phyloP scores from a whole-genome alignment of 2,329 filamentous ascomycete genomes.

The Colletotrichum costaricense region DNA sequence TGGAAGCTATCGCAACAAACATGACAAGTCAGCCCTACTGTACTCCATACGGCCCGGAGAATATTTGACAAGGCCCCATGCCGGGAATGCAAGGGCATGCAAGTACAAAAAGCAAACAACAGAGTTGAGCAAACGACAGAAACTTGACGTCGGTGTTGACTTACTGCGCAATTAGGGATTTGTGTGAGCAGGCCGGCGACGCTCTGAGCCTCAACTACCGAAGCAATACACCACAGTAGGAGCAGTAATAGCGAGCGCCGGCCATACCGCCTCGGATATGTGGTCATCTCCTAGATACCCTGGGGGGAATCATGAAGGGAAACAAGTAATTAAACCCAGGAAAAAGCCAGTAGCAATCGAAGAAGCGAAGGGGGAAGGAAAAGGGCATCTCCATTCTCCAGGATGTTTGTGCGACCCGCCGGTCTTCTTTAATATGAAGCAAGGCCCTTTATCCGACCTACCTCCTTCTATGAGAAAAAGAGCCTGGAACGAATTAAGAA shows the following conservation, averaged over 20 bases:
- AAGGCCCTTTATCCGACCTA: neutral
- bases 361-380: neutral
- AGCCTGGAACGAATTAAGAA: neutral
- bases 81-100: neutral
- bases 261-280: slow-evolving; percentile 3
- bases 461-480: neutral
- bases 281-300: slow-evolving; percentile 28
- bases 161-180: slow-evolving; percentile 26
- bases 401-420: neutral
- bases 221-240: neutral
- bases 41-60: neutral
- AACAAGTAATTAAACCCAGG: neutral
- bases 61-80: neutral
- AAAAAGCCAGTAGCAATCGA: neutral
- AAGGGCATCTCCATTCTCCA: neutral
- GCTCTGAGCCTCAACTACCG: slow-evolving; percentile 21
- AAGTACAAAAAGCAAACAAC: neutral
- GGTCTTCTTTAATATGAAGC: slow-evolving; percentile 1
- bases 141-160: neutral
- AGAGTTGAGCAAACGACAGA: neutral
- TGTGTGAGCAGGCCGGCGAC: slow-evolving; percentile 6
- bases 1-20: slow-evolving; percentile 16
- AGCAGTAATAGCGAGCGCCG: slow-evolving; percentile 15
- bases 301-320: slow-evolving; percentile 16
- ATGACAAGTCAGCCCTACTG: slow-evolving; percentile 18